Evolutionary conservation across 2,329 filamentous ascomycete species (phyloP).

Genomic region (Blastomyces emzantsi): DNA sequence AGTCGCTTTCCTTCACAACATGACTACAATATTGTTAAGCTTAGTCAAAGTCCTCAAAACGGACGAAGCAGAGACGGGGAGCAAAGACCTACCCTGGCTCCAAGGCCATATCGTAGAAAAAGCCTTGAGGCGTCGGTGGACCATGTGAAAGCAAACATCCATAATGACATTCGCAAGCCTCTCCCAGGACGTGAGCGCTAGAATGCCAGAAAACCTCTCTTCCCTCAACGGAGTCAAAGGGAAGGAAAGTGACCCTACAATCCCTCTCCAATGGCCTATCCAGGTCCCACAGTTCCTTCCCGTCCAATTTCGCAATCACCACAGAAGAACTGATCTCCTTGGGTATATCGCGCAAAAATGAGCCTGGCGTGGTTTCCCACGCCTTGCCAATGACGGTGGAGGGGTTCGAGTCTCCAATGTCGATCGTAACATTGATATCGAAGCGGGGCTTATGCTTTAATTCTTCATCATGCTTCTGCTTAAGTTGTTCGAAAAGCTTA

Average conservation of each 20-base stretch:
- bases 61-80: background rate
- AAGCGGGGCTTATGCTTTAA: conserved; percentile 45
- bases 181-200: conserved; percentile 89
- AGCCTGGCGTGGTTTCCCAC: conserved; percentile 88
- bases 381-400: conserved; percentile 54
- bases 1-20: conserved; percentile 65
- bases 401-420: conserved; percentile 35
- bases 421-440: conserved; percentile 42
- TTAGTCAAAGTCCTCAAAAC: conserved; percentile 7
- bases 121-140: conserved; percentile 81
- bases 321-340: conserved; percentile 71
- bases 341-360: conserved; percentile 68
- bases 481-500: conserved; percentile 78
- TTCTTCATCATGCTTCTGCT: conserved; percentile 73
- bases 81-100: conserved; percentile 47
- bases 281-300: conserved; percentile 78
- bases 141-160: conserved; percentile 91
- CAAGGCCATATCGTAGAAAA: conserved; percentile 95
- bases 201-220: conserved; percentile 98
- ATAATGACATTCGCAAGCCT: conserved; percentile 82
- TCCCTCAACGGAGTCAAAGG: conserved; percentile 67
- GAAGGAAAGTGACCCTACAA: conserved; percentile 74
- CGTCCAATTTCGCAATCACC: conserved; percentile 78
- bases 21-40: conserved; percentile 35
- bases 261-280: conserved; percentile 81